Evolutionary conservation across 1,139 yeast species (phyloP), one percentile per base, ranked within the genome.

Genomic region (Taphrina flavorubra): DNA sequence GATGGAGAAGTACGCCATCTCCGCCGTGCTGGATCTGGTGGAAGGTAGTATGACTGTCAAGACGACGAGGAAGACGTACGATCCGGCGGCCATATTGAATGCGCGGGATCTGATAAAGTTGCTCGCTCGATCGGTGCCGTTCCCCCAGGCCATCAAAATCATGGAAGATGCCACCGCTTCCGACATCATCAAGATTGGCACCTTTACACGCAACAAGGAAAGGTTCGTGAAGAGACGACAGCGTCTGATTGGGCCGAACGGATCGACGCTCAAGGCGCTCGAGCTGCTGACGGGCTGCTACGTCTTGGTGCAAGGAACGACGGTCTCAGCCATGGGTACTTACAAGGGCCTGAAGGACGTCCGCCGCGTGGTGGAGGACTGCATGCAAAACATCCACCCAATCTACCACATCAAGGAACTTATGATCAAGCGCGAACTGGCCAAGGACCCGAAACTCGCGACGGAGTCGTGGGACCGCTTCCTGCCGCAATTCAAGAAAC

Each of bases 1-100:
- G 0, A 81, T 95, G 60, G 91, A 89, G 37, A 83, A 84, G 68
- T 87, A 87, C 75, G 87, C 89, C 71, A 83, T 94, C 67, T 87
- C 87, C 31, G 90, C 97, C 79, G 89, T 88, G 67, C 82, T 94
- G 73, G 92, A 94, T 79, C 81, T 94, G 74, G 97, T 95, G 20
- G 99, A 94, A 78, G 99, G 99, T 61, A 87, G 97, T 10, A 94
- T 94, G 98, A 88, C 97, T 0, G 99, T 94, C 31, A 90, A 88
- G 75, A 94, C 99, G 34, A 92, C 99, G 1, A 84, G 96, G 78
- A 94, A 94, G 78, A 92, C 99, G 0, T 94, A 79, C 78, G 99
- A 94, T 77, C 99, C 99, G 0, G 96, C 96, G 7, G 88, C 90
- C 70, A 91, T 94, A 75, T 83, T 94, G 74, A 94, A 92, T 76